Conservation (phyloP, 177 flowering plant species). For the Vitis hybrid region DNA sequence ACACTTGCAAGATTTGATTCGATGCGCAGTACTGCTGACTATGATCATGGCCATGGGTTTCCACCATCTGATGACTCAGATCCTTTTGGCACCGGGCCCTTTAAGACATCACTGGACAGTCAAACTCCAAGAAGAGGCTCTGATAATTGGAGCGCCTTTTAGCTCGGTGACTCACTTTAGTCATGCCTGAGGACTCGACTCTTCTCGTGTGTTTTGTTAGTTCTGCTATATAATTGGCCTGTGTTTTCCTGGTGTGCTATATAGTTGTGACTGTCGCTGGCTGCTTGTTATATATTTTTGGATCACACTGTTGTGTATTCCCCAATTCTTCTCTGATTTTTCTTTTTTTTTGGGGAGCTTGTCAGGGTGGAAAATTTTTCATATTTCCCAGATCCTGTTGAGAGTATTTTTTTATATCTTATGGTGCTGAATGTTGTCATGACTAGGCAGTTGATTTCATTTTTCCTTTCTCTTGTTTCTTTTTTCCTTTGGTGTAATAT, state of each 20-base stretch:
- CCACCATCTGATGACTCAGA: conserved; percentile 59
- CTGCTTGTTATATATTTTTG: conserved; percentile 20
- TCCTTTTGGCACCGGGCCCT: conserved; percentile 66
- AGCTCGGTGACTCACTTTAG: conserved; percentile 12
- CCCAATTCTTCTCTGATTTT: conserved; percentile 8
- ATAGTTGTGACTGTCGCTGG: conserved; percentile 5
- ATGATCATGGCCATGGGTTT: conserved; percentile 36
- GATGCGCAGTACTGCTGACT: conserved; percentile 34
- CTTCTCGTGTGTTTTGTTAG: background rate
- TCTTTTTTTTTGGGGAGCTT: background rate
- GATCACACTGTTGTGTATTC: conserved; percentile 14
- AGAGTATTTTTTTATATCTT: background rate
- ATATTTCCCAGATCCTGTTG: background rate
- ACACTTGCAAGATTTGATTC: conserved; percentile 43
- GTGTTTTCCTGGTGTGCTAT: conserved; percentile 17
- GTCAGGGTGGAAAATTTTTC: conserved; percentile 6
- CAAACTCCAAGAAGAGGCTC: conserved; percentile 54
- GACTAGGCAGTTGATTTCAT: background rate
- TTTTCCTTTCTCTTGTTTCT: background rate
- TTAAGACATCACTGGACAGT: conserved; percentile 47
- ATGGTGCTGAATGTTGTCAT: background rate
- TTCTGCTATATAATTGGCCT: background rate
- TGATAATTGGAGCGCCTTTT: conserved; percentile 67
- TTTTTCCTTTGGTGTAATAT: background rate
- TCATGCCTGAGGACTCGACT: background rate